phyloP scores from a whole-genome alignment of 768 basidiomycete species.

The Termitomyces sp. region DNA sequence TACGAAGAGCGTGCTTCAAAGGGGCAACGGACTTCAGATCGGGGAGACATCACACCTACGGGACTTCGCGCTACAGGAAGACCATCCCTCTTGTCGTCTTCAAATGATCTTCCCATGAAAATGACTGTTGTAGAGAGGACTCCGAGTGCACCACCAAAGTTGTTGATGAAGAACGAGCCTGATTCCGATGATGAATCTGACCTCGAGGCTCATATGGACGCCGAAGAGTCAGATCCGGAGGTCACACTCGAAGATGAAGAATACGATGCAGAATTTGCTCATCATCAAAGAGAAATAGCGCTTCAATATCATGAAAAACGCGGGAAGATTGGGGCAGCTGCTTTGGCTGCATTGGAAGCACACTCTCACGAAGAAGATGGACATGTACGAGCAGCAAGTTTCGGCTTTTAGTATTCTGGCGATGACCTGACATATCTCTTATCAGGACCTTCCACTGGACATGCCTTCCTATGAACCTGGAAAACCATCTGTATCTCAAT shows the following conservation, averaged over 20 bases:
- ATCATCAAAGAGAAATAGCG: slow-evolving; percentile 71
- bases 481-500: slow-evolving; percentile 56
- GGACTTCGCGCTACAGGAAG: slow-evolving; percentile 36
- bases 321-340: slow-evolving; percentile 46
- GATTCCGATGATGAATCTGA: slow-evolving; percentile 75
- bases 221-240: slow-evolving; percentile 22
- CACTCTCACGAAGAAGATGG: slow-evolving; percentile 40
- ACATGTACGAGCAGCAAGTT: slow-evolving; percentile 35
- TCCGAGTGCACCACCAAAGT: slow-evolving; percentile 26
- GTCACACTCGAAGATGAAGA: slow-evolving; percentile 41
- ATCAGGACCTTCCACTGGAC: slow-evolving; percentile 39
- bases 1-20: slow-evolving; percentile 11
- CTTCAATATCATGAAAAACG: slow-evolving; percentile 67
- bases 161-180: slow-evolving; percentile 16
- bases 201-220: slow-evolving; percentile 22
- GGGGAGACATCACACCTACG: slow-evolving; percentile 53
- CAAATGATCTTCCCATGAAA: slow-evolving; percentile 53
- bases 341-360: slow-evolving; percentile 44
- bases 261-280: slow-evolving; percentile 55
- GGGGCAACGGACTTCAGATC: slow-evolving; percentile 26
- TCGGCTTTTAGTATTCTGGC: not conserved
- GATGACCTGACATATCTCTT: not conserved
- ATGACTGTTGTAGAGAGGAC: slow-evolving; percentile 63
- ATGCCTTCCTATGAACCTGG: slow-evolving; percentile 33
- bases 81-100: slow-evolving; percentile 30